Evolutionary conservation across 176 grass and related monocot species (phyloP), one percentile per base, ranked within the genome.

Genomic region (Ampelocalamus luodianensis): DNA sequence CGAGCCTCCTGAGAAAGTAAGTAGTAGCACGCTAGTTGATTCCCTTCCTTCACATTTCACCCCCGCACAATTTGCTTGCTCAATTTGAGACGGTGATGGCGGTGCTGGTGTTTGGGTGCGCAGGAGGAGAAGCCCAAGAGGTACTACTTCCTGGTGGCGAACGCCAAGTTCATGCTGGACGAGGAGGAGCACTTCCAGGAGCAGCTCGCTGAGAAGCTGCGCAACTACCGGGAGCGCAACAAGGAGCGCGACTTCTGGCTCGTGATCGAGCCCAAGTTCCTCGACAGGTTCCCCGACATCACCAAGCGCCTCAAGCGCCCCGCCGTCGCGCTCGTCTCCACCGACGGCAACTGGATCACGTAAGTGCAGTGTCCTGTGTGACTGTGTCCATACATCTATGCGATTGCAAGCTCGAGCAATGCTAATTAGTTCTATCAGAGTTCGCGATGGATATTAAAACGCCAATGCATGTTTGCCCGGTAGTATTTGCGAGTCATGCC

Each of bases 131-230:
- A 92, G 62, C 72, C 89, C 44, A 90, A 62, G 76, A 93, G 44
- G 56, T 98, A 95, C 83, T 51, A 93, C 90, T 99, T 99, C 83
- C 10, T 94, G 56, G 96, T 96, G 80, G 96, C 96, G 18, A 99
- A 99, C 79, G 93, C 91, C 12, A 99, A 96, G 69, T 99, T 99
- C 86, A 96, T 96, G 97, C 86, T 99, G 60, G 97, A 99, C 70
- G 97, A 96, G 50, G 93, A 99, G 88, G 96, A 96, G 74, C 97
- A 99, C 73, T 99, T 99, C 91, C 89, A 94, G 88, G 97, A 99
- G 91, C 91, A 87, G 54, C 82, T 99, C 74, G 79, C 66, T 22
- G 92, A 96, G 82, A 87, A 88, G 86, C 81, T 90, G 72, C 56
- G 93, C 12, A 51, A 74, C 20, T 99, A 91, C 71, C 90, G 37